phyloP scores from a whole-genome alignment of 176 grass and related monocot species.

The Cenchrus fungigraminus region DNA sequence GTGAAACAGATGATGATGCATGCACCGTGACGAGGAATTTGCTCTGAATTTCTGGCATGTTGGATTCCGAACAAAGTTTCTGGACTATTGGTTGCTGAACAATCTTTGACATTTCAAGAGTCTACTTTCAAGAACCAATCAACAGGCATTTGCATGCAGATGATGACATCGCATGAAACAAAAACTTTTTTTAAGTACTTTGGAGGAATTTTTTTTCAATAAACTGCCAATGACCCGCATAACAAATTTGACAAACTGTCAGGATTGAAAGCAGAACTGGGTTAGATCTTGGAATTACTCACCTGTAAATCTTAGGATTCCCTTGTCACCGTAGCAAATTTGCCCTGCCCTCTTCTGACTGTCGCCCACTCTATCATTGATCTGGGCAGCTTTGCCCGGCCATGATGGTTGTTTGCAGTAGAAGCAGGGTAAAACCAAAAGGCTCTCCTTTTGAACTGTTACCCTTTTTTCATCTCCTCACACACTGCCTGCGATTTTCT shows the following conservation, averaged over 20 bases:
- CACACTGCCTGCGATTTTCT: background rate
- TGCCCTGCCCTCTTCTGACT: background rate
- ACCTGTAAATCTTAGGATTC: slow-evolving; percentile 10
- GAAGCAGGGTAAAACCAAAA: slow-evolving; percentile 48
- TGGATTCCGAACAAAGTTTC: slow-evolving; percentile 18
- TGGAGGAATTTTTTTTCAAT: background rate
- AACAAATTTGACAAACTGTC: background rate
- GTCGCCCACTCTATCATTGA: slow-evolving; percentile 30
- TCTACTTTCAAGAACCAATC: background rate
- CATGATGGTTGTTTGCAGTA: slow-evolving; percentile 43
- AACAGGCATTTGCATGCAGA: background rate
- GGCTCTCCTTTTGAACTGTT: slow-evolving; percentile 32
- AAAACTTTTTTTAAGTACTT: background rate
- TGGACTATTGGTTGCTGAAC: slow-evolving; percentile 22
- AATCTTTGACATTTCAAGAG: slow-evolving; percentile 14
- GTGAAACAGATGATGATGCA: background rate
- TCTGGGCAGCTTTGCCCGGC: slow-evolving; percentile 35
- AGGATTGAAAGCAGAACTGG: background rate
- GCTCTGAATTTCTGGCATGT: background rate
- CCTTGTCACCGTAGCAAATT: slow-evolving; percentile 20
- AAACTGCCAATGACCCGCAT: background rate
- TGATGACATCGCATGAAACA: background rate
- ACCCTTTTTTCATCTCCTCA: slow-evolving; percentile 28
- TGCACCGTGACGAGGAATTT: background rate
- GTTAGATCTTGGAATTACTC: slow-evolving; percentile 20